These are phyloP conservation scores for Annulohypoxylon bovei DNA, from an alignment of 495 filamentous ascomycete species.

Conservation along the genomic window DNA sequence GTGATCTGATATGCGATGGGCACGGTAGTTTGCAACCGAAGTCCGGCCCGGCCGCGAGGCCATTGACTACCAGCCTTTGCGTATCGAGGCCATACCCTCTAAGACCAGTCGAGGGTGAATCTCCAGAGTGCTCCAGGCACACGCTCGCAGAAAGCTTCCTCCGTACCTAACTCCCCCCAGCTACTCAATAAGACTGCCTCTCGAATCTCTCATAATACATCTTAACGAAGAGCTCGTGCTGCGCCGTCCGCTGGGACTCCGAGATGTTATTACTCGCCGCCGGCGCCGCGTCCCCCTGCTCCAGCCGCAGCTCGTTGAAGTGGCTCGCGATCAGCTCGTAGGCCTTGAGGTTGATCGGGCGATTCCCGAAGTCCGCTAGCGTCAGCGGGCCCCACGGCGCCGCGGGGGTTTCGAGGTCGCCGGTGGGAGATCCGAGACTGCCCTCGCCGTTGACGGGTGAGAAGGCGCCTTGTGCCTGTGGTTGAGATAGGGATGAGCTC, in stretches of 20 bases:
- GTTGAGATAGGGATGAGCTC: background rate
- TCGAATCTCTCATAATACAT: slow-evolving; percentile 37
- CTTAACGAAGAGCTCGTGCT: slow-evolving; percentile 37
- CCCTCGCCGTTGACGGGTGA: background rate
- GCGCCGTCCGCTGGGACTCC: slow-evolving; percentile 33
- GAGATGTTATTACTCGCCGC: slow-evolving; percentile 18
- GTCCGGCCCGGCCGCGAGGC: background rate
- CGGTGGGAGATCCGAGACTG: background rate
- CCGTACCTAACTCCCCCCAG: background rate
- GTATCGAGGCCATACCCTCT: background rate
- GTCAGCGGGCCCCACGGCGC: background rate
- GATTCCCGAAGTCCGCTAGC: slow-evolving; percentile 18
- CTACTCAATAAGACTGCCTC: slow-evolving; percentile 19
- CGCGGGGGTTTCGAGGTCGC: background rate
- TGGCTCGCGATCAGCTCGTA: slow-evolving; percentile 36
- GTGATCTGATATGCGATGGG: background rate
- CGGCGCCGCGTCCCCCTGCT: slow-evolving; percentile 1
- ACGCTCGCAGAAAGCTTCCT: too few relatives aligned
- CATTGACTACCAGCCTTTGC: background rate
- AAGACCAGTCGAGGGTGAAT: background rate
- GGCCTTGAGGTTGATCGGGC: slow-evolving; percentile 28
- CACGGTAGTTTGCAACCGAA: background rate
- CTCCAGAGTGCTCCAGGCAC: background rate
- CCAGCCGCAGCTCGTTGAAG: slow-evolving; percentile 33
- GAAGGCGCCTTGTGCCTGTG: background rate